phyloP scores from a whole-genome alignment of 805 yeast species.

The Candida alai region DNA sequence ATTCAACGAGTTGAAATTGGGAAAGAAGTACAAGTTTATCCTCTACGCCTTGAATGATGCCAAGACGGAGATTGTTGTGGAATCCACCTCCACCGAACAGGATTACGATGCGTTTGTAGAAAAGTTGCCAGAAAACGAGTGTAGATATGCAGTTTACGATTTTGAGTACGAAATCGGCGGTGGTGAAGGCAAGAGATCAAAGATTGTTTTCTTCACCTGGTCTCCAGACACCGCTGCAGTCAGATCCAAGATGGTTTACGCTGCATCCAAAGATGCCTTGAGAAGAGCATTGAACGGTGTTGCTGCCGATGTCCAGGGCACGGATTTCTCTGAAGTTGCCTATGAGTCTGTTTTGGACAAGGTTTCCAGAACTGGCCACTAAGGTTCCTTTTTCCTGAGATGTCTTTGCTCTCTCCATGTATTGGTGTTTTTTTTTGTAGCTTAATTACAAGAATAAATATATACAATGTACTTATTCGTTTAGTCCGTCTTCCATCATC shows the following conservation, averaged over 20 bases:
- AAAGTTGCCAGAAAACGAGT: constrained; percentile 90
- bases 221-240: constrained; percentile 97
- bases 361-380: constrained; percentile 65
- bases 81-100: constrained; percentile 67
- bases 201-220: constrained; percentile 77
- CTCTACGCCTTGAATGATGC: constrained; percentile 76
- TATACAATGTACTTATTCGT: too few relatives aligned
- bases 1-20: constrained; percentile 93
- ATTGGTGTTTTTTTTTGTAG: too few relatives aligned
- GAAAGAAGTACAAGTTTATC: constrained; percentile 82
- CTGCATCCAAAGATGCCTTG: constrained; percentile 95
- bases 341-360: constrained; percentile 88
- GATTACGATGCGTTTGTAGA: constrained; percentile 85
- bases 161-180: constrained; percentile 88
- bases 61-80: constrained; percentile 90
- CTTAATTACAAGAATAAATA: too few relatives aligned
- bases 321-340: constrained; percentile 95
- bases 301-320: constrained; percentile 93
- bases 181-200: constrained; percentile 92
- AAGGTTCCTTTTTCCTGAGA: too few relatives aligned
- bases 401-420: too few relatives aligned
- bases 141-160: constrained; percentile 95
- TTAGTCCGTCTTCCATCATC: too few relatives aligned
- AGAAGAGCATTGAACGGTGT: constrained; percentile 97
- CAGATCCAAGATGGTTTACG: constrained; percentile 96